These are phyloP conservation scores for Psilocybe tampanensis DNA, from an alignment of 768 basidiomycete genomes.

Conservation along the genomic window DNA sequence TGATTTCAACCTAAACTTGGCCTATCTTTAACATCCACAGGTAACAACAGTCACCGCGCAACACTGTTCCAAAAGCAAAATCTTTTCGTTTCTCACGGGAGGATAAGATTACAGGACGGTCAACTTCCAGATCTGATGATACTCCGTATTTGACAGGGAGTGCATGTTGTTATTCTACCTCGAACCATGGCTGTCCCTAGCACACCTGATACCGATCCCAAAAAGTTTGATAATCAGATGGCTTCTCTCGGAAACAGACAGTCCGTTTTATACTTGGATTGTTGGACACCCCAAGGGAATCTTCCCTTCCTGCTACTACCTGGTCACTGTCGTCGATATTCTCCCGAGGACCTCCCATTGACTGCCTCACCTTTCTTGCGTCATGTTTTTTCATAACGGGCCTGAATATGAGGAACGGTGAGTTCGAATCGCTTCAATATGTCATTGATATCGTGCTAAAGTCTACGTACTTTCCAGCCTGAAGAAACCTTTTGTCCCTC, in stretches of 20 bases:
- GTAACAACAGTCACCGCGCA: no score
- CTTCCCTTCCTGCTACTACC: neutral
- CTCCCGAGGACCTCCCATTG: conserved; percentile 3
- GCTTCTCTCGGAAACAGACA: neutral
- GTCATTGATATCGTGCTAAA: neutral
- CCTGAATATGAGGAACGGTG: conserved; percentile 45
- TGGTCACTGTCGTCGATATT: conserved; percentile 9
- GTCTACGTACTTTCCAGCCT: conserved; percentile 29
- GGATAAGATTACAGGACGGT: neutral
- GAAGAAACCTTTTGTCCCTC: conserved; percentile 49
- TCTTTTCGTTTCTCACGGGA: neutral
- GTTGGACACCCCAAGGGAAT: conserved; percentile 3
- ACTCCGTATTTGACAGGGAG: neutral
- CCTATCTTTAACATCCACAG: no score
- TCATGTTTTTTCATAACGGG: conserved; percentile 35
- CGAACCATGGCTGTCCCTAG: neutral
- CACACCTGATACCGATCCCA: neutral
- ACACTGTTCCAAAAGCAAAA: no score
- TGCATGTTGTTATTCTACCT: neutral
- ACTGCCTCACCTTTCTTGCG: neutral
- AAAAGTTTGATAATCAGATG: neutral
- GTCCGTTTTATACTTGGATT: conserved; percentile 2
- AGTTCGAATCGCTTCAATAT: neutral
- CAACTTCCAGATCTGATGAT: neutral
- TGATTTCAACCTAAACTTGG: no score